Percentiles rank a stretch among this genome's conserved stretches.
phyloP scores from a whole-genome alignment of 495 filamentous ascomycete genomes.

The Aspergillus leporis region DNA sequence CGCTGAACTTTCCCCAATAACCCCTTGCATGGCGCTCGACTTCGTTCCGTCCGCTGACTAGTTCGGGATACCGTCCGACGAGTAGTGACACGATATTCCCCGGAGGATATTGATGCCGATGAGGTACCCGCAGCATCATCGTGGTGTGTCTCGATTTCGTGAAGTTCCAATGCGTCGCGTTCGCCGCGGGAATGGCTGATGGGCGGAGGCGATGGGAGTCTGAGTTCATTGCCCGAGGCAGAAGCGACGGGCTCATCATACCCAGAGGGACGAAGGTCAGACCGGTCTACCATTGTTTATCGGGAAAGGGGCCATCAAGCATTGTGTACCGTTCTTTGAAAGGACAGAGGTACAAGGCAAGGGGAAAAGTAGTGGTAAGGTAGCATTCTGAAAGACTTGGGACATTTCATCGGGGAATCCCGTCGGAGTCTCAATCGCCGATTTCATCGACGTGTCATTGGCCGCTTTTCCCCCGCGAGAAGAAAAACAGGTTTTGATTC shows the following conservation, averaged over 20 bases:
- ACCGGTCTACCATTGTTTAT: slow-evolving; percentile 1
- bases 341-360: background rate
- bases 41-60: slow-evolving; percentile 14
- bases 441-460: background rate
- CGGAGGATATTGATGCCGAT: slow-evolving; percentile 34
- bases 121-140: slow-evolving; percentile 25
- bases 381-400: background rate
- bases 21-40: slow-evolving; percentile 24
- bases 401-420: background rate
- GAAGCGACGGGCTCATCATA: background rate
- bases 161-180: slow-evolving; percentile 36
- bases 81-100: slow-evolving; percentile 35
- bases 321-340: background rate
- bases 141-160: slow-evolving; percentile 34
- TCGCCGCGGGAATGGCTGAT: slow-evolving; percentile 18
- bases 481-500: background rate
- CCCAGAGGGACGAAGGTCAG: background rate
- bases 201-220: background rate
- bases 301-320: slow-evolving; percentile 1
- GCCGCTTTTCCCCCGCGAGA: no score
- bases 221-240: background rate
- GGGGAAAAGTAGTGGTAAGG: background rate
- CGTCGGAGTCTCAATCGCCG: background rate
- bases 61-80: slow-evolving; percentile 27
- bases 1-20: slow-evolving; percentile 26